A percentile compares a stretch with the other conserved stretches of the same genome.
phyloP scores from a whole-genome alignment of 345 rosid genomes.

The Moricandia arvensis region DNA sequence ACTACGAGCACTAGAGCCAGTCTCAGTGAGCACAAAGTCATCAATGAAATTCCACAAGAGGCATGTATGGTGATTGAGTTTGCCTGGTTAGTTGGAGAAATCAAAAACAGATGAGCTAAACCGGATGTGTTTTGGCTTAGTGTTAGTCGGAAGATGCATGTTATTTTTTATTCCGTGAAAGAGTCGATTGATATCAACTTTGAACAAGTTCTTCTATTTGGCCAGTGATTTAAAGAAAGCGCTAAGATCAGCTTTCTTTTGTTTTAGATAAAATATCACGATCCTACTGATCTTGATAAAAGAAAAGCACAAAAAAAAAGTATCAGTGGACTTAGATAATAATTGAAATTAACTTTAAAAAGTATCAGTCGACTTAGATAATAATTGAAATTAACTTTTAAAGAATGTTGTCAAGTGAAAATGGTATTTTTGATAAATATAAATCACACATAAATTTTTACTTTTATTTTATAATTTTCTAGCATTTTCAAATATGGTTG shows the following conservation, averaged over 20 bases:
- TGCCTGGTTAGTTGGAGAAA: constrained; percentile 52
- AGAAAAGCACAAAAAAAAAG: background rate
- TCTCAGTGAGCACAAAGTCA: constrained; percentile 50
- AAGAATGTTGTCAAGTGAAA: too few relatives aligned
- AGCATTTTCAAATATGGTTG: too few relatives aligned
- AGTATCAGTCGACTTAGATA: too few relatives aligned
- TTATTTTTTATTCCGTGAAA: constrained; percentile 67
- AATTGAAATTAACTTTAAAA: too few relatives aligned
- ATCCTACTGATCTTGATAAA: background rate
- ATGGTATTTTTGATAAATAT: too few relatives aligned
- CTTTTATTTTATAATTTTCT: too few relatives aligned
- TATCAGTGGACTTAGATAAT: background rate
- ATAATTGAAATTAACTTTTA: too few relatives aligned
- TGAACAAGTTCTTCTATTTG: constrained; percentile 38
- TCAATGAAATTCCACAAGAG: constrained; percentile 67
- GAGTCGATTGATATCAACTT: constrained; percentile 57
- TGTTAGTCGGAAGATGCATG: constrained; percentile 69
- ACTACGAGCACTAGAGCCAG: background rate
- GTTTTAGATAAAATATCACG: background rate
- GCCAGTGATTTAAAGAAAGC: constrained; percentile 7
- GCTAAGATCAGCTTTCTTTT: background rate
- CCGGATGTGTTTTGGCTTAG: constrained; percentile 67
- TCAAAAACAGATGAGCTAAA: constrained; percentile 51
- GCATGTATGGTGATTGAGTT: constrained; percentile 79
- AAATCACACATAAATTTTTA: too few relatives aligned